Base-by-base conservation (phyloP, 768 basidiomycete genomes). In the Fistulinella prunicolor region DNA sequence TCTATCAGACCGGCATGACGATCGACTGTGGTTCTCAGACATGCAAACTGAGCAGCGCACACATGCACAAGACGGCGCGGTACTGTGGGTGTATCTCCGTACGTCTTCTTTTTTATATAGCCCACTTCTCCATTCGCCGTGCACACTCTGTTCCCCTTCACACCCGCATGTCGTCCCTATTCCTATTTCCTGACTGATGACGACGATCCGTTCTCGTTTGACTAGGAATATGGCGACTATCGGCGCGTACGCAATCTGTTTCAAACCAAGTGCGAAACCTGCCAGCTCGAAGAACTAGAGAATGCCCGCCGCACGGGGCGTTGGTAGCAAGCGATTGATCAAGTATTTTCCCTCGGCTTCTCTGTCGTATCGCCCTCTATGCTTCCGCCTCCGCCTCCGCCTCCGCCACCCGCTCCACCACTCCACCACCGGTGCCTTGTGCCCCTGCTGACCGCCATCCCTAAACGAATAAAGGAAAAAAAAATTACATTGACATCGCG, bases 191-290 rank as follows among this genome's bases (percentile, higher is more conserved):
- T 1, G 23, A 26, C 53, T 61, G 37, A 46, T 32, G 28, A 43
- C 28, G 32, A 26, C 20, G n/a, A 21, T 42, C 21, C 7, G 21
- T 22, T 36, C 8, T 42, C 19, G 38, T 36, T 29, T 30, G 26
- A 17, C 30, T 16, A 79, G 76, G 60, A 54, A 28, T 61, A 66
- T 29, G 51, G 65, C 41, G 82, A 85, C 56, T 61, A 79, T 32
- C 74, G 78, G 45, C 73, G 75, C 34, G 80, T 87, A 32, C 68
- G 75, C 49, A 88, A 80, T 62, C 71, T 86, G 64, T 83, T 87
- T 56, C 83, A 84, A 56, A 75, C 76, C 48, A 70, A 77, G 47
- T 86, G 85, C 67, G 84, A 83, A 5, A 53, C 40, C 1, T 86
- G 85, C 69, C 73, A 70, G 52, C 61, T 37, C n/a, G 62, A 62